Evolutionary conservation across 192 early-diverging fungal species (phyloP), one percentile per base, ranked within the genome.

Genomic region (Spizellomyces sp.): DNA sequence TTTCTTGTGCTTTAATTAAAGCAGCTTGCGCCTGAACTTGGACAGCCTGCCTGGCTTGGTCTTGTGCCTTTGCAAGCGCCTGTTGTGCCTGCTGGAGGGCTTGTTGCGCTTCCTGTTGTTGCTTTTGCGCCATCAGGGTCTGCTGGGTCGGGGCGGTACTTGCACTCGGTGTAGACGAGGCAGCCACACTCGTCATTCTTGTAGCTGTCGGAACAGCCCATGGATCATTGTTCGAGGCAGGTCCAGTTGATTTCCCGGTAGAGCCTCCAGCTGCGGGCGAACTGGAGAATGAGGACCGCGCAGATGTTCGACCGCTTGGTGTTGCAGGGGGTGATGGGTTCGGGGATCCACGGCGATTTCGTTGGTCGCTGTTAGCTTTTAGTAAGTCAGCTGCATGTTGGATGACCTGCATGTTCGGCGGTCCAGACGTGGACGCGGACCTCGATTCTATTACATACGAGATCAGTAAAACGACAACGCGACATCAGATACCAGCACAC

Each of bases 21-120:
- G 67, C 68, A 8, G 73, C 70, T 55, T 80, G 78, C 44, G 74
- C 75, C 52, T 80, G 75, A 21, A 76, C 62, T 15, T 63, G 58
- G 6, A 56, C 67, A 12, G 71, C 62, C 64, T 73, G 71, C 10
- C 71, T 61, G 41, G 67, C 71, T 48, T 80, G 77, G 19, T 79
- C 73, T 50, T 79, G 68, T 4, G 73, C 73, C 58, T 71, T 66
- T n/a, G 36, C 67, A 43, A 79, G 63, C 0, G 73, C 73, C 43
- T 62, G 63, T 41, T 75, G 69, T 4, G 77, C 77, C 46, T 67
- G 57, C 60, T 72, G 47, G 2, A 72, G 45, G 46, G 66, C 66
- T 17, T 62, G 48, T 59, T 68, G 66, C 9, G 77, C 62, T 60
- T 79, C 73, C 48, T 71, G 62, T 47, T 75, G 73, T 27, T 75